A percentile compares a stretch with the other conserved stretches of the same genome.
These are phyloP conservation scores for Artemisia annua DNA, from an alignment of 129 eudicot species.

Conservation along the genomic window DNA sequence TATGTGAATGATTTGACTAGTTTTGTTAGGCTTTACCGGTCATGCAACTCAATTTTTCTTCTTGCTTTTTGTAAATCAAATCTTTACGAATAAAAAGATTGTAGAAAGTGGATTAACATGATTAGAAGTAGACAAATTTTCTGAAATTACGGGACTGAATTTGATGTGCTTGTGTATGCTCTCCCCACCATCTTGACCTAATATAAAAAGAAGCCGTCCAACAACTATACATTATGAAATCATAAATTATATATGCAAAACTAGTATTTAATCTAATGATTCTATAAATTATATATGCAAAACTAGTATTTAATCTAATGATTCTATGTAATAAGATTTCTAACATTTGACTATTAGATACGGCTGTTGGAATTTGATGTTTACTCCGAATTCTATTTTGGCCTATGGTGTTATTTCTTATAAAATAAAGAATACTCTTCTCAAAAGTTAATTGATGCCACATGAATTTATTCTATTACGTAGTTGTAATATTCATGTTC, in stretches of 20 bases:
- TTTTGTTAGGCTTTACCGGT: constrained; percentile 2
- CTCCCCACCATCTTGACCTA: constrained; percentile 33
- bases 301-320: neutral
- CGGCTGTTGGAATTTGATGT: neutral
- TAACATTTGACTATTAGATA: neutral
- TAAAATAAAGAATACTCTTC: no score
- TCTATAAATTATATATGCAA: neutral
- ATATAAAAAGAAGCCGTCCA: constrained; percentile 31
- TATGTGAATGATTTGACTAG: constrained; percentile 19
- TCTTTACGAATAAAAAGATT: neutral
- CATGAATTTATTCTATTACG: no score
- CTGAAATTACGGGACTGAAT: constrained; percentile 48
- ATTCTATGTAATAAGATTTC: neutral
- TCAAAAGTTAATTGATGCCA: no score
- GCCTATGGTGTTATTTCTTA: neutral
- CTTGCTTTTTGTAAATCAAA: neutral
- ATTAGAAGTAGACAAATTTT: constrained; percentile 33
- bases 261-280: neutral
- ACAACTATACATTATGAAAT: neutral
- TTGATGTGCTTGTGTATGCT: constrained; percentile 28
- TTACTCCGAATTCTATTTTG: neutral
- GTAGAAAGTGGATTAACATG: constrained; percentile 17
- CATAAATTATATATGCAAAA: neutral
- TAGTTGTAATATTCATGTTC: no score
- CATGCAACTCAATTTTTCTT: constrained; percentile 4